phyloP scores from a whole-genome alignment of 208 protist genomes.

The Leishmania turanica region DNA sequence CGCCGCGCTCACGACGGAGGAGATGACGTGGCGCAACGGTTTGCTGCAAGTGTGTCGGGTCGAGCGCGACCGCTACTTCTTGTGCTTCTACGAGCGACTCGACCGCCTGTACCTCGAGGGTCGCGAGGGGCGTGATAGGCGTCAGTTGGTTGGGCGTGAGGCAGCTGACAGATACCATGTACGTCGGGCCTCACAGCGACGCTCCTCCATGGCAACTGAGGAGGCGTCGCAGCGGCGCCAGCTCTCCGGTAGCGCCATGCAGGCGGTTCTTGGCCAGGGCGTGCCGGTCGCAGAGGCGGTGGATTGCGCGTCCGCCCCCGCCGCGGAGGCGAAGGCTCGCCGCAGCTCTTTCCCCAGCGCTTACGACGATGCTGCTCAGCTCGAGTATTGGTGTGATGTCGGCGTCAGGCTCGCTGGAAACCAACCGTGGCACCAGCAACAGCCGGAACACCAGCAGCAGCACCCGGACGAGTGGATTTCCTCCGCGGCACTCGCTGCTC shows the following conservation, averaged over 20 bases:
- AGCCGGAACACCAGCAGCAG: neutral
- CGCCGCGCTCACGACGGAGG: constrained; percentile 21
- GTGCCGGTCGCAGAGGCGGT: neutral
- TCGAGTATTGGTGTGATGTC: neutral
- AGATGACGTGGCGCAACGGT: constrained; percentile 20
- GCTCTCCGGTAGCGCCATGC: neutral
- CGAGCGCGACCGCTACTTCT: neutral
- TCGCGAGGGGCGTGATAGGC: constrained; percentile 28
- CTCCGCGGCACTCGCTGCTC: neutral
- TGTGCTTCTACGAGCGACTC: constrained; percentile 37
- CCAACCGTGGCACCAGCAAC: neutral
- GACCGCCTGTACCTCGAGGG: constrained; percentile 36
- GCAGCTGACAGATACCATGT: constrained; percentile 33
- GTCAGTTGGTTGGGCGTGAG: constrained; percentile 25
- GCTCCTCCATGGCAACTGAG: constrained; percentile 16
- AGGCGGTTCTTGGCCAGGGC: neutral
- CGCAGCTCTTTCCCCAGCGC: too few relatives aligned
- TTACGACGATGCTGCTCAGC: neutral
- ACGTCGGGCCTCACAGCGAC: constrained; percentile 22
- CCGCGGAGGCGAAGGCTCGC: constrained; percentile 2
- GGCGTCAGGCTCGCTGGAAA: neutral
- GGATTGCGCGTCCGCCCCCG: neutral
- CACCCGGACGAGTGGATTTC: neutral
- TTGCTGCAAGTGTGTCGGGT: neutral
- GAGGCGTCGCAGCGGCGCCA: constrained; percentile 18